Evolutionary conservation across 495 filamentous ascomycete genomes (phyloP).

Genomic region (Xylaria sp.): DNA sequence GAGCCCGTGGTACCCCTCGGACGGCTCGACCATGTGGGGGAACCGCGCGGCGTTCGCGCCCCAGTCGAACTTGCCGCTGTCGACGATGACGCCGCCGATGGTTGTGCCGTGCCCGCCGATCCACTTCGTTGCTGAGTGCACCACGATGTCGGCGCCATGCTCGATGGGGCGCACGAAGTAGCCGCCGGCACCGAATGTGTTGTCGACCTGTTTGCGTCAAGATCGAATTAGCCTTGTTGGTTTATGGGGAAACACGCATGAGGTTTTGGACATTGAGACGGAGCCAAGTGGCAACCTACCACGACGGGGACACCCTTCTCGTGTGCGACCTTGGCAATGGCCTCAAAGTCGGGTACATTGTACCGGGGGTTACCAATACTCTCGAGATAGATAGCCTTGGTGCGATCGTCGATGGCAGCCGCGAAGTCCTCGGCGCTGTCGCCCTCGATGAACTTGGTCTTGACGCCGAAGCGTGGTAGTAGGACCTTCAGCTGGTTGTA

Average conservation of each 20-base stretch:
- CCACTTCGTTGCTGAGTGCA: slow-evolving; percentile 98
- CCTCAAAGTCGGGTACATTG: slow-evolving; percentile 91
- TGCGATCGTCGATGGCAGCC: slow-evolving; percentile 89
- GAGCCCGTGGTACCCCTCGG: slow-evolving; percentile 92
- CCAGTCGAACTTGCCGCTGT: slow-evolving; percentile 97
- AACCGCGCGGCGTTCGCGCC: slow-evolving; percentile 86
- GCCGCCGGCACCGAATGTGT: slow-evolving; percentile 96
- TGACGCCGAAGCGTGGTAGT: slow-evolving; percentile 84
- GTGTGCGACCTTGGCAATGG: slow-evolving; percentile 79
- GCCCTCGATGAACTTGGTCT: slow-evolving; percentile 86
- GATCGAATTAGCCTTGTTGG: slow-evolving; percentile 8
- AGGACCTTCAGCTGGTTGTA: slow-evolving; percentile 99
- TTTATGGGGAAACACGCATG: not conserved
- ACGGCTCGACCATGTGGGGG: slow-evolving; percentile 92
- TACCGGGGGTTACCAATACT: slow-evolving; percentile 95
- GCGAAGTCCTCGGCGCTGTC: slow-evolving; percentile 85
- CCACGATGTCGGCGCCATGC: slow-evolving; percentile 92
- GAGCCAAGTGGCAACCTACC: slow-evolving; percentile 56
- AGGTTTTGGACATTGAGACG: not conserved
- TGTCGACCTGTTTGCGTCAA: slow-evolving; percentile 70
- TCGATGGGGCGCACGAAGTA: slow-evolving; percentile 91
- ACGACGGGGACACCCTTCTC: slow-evolving; percentile 84
- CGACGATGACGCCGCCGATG: slow-evolving; percentile 87
- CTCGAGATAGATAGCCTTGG: slow-evolving; percentile 96
- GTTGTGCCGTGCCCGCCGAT: slow-evolving; percentile 98